Percentiles rank a stretch among this genome's conserved stretches.
Conservation (phyloP, 306 rosid species). For the Quillaja saponaria region DNA sequence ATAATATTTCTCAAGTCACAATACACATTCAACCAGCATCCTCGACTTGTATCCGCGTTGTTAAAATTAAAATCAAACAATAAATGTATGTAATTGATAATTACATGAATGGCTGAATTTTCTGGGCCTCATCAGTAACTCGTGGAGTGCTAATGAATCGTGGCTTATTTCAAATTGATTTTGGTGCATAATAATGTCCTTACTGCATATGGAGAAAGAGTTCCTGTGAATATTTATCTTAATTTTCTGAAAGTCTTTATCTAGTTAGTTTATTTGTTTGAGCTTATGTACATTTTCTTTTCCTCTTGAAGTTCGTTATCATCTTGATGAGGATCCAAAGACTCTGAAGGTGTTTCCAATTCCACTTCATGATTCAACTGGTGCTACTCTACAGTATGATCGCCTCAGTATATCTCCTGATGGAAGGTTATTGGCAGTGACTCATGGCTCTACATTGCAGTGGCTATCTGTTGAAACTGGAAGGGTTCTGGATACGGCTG, state of each 20-base stretch:
- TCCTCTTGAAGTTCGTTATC: constrained; percentile 77
- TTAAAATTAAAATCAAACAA: not conserved
- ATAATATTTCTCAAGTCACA: constrained; percentile 9
- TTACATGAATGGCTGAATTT: constrained; percentile 9
- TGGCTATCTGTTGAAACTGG: constrained; percentile 89
- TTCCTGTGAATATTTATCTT: constrained; percentile 11
- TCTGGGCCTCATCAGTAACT: no score
- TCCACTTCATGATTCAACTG: constrained; percentile 71
- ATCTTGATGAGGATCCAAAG: constrained; percentile 95
- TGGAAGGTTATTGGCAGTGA: constrained; percentile 74
- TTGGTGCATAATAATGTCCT: not conserved
- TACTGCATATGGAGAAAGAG: not conserved
- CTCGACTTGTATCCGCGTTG: constrained; percentile 9
- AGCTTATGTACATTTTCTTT: constrained; percentile 30
- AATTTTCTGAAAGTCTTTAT: not conserved
- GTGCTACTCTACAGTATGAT: constrained; percentile 68
- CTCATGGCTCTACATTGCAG: constrained; percentile 88
- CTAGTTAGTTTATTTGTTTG: constrained; percentile 8
- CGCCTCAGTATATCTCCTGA: constrained; percentile 82
- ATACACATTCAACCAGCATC: not conserved
- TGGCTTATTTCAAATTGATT: no score
- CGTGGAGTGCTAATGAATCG: no score
- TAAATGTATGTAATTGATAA: not conserved
- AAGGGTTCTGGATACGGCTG: constrained; percentile 88
- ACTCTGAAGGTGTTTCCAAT: constrained; percentile 83